Evolutionary conservation across 2,329 filamentous ascomycete genomes (phyloP).

Genomic region (Blastomyces gilchristii): DNA sequence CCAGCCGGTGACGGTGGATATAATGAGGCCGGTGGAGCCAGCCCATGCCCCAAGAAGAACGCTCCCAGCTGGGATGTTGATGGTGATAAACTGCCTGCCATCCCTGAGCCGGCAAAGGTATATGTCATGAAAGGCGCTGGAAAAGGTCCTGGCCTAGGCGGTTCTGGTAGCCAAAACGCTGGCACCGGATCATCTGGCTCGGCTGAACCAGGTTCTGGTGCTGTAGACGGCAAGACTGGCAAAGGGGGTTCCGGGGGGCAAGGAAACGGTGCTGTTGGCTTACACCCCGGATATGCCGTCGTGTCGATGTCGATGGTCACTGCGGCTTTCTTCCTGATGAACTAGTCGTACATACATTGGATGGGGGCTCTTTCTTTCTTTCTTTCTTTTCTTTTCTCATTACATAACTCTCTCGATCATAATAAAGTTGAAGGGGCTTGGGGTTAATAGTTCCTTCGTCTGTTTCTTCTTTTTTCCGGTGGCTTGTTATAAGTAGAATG

Average conservation of each 20-base stretch:
- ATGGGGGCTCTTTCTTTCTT: background rate
- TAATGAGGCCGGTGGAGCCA: constrained; percentile 44
- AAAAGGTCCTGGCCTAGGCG: constrained; percentile 45
- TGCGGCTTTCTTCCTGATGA: constrained; percentile 37
- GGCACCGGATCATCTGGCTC: constrained; percentile 42
- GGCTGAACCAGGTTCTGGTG: constrained; percentile 33
- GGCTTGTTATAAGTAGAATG: too few relatives aligned
- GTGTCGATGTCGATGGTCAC: constrained; percentile 46
- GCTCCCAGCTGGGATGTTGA: constrained; percentile 48
- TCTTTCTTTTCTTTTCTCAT: background rate
- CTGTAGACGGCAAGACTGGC: constrained; percentile 16
- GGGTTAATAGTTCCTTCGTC: background rate
- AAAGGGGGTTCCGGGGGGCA: constrained; percentile 20
- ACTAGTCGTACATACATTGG: constrained; percentile 16
- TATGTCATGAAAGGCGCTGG: constrained; percentile 52
- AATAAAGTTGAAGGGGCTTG: too few relatives aligned
- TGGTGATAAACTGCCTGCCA: constrained; percentile 40
- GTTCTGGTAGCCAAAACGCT: constrained; percentile 46
- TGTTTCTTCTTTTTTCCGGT: background rate
- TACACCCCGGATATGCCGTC: constrained; percentile 39
- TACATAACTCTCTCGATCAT: too few relatives aligned
- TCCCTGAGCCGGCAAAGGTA: constrained; percentile 45
- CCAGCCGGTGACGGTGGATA: constrained; percentile 51
- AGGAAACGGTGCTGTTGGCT: constrained; percentile 35
- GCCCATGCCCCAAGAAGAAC: constrained; percentile 45